Conservation (phyloP, 2,329 filamentous ascomycete genomes). For the Anthostomella pinea region DNA sequence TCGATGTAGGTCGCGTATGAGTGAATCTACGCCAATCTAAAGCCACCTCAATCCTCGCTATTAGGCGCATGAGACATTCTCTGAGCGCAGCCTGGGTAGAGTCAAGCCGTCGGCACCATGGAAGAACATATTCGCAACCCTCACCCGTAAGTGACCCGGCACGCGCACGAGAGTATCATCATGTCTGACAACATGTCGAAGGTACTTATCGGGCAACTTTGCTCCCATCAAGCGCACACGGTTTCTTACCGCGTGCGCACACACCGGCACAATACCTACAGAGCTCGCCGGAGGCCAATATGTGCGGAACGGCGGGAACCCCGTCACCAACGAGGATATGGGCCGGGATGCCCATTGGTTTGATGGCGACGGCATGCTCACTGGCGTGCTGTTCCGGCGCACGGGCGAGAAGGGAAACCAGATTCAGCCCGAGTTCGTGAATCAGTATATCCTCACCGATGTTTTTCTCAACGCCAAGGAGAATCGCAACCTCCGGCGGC, state of each 20-base stretch:
- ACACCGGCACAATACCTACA: constrained; percentile 57
- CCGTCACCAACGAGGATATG: constrained; percentile 58
- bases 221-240: constrained; percentile 59
- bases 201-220: constrained; percentile 67
- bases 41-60: too few species aligned
- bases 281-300: constrained; percentile 69
- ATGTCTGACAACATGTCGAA: constrained; percentile 18
- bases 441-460: constrained; percentile 67
- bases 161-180: background rate
- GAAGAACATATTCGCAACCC: constrained; percentile 9
- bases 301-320: constrained; percentile 69
- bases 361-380: constrained; percentile 73
- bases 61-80: too few species aligned
- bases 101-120: constrained; percentile 15
- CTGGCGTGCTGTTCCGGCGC: constrained; percentile 59
- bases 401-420: constrained; percentile 32
- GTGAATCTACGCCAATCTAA: too few species aligned
- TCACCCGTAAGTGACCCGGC: constrained; percentile 27
- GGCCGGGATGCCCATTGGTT: constrained; percentile 69
- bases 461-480: constrained; percentile 54
- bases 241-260: constrained; percentile 54
- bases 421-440: constrained; percentile 63
- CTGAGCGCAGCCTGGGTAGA: too few species aligned
- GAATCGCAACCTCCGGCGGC: constrained; percentile 45
- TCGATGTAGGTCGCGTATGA: too few species aligned